These are phyloP conservation scores for Neckera pumila DNA, from an alignment of 225 moss, liverwort and hornwort genomes.

Conservation along the genomic window DNA sequence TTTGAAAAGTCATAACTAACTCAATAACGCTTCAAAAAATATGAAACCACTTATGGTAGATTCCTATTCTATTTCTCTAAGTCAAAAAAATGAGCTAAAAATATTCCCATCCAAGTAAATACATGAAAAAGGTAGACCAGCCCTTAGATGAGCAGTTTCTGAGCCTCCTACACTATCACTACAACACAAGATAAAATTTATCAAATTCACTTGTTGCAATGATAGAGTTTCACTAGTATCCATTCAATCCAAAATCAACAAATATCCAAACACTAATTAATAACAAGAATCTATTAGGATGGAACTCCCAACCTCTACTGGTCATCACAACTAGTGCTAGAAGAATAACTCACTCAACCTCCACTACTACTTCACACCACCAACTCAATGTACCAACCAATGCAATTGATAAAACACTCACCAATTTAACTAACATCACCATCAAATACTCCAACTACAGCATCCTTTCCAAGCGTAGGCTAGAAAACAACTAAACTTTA, in stretches of 20 bases:
- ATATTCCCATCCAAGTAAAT: no score
- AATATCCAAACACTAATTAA: background rate
- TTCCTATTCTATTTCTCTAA: no score
- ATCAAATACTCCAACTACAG: background rate
- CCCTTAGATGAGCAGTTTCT: no score
- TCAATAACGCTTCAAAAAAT: no score
- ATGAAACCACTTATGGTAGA: no score
- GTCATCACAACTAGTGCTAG: background rate
- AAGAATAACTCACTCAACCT: background rate
- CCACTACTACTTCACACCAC: background rate
- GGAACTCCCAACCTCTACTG: background rate
- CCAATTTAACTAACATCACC: background rate
- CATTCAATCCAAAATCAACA: background rate
- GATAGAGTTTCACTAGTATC: background rate
- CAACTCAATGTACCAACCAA: background rate
- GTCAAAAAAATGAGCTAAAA: no score
- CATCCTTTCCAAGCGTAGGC: background rate
- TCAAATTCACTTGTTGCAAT: background rate
- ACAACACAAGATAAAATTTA: background rate
- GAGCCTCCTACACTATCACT: background rate
- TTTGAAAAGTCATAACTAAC: no score
- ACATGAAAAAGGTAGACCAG: no score
- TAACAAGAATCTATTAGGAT: background rate
- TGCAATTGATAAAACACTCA: background rate
- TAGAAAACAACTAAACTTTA: background rate